Evolutionary conservation across 371 early-diverging fungal genomes (phyloP), one percentile per base, ranked within the genome.

Genomic region (Apophysomyces sp.): DNA sequence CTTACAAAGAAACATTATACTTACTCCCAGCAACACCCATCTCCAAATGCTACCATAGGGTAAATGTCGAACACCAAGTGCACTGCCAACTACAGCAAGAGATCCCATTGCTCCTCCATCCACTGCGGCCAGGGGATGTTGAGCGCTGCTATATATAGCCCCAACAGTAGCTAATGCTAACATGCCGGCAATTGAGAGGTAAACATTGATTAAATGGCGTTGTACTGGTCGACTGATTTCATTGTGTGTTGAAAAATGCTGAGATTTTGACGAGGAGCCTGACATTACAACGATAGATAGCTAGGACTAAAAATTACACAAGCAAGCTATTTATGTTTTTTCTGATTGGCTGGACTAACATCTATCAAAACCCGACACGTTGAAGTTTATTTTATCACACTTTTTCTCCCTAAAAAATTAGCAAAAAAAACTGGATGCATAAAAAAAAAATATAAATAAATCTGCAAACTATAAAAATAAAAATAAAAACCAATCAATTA

Each of bases 141-240:
- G 51, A 37, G 26, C 12, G 65, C 65, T 26, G 56, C 41, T 54
- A 44, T 44, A 44, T 11, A 61, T 55, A 0, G 79, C 65, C 12
- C 81, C 74, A n/a, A 65, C 21, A 0, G 83, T 73, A 21, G 81
- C 78, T 13, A 81, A 41, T 13, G 68, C 72, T 32, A 84, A 65
- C 82, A 84, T 82, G 44, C 71, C 81, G 0, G 86, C 81, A 54
- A 85, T 58, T 44, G 73, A 72, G 12, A 80, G 63, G 54, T 82
- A 85, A 3, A 85, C 84, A 57, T 78, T 39, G 15, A 72, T 60
- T 9, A 85, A 62, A 69, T 85, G 86, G 0, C 69, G 68, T 44
- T 72, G 70, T 1, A 82, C 77, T 16, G 78, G 72, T 29, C 77
- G 74, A 26, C 66, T 66, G n/a, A 84, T 58, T 36, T 58, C 44